Evolutionary conservation across 768 basidiomycete species (phyloP), one percentile per base, ranked within the genome.

Genomic region (Hirschioporus abietinus): DNA sequence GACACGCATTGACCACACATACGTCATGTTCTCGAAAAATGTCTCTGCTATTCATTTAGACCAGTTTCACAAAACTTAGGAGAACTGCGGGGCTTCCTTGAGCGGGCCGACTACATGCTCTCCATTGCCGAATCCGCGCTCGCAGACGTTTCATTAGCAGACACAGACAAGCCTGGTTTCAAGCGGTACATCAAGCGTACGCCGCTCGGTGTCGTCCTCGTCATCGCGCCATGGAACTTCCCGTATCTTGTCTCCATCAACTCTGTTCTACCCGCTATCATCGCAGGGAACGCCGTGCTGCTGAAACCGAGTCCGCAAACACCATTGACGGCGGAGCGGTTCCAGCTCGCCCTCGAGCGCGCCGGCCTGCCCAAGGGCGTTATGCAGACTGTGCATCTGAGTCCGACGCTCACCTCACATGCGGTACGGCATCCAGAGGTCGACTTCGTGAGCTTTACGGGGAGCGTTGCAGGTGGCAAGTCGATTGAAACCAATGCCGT

Each of bases 301-400:
- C 80, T 99, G 74, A 99, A 99, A 76, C 96, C 97, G 0, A 96
- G 95, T 1, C 97, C 97, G 0, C 97, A 99, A 74, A 98, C 96
- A 0, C 96, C 97, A 5, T 80, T 94, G 60, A 87, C 89, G 0
- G 95, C 91, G 2, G 94, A 97, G 74, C 86, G 92, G 4, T 85
- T 98, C 69, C 83, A 85, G 0, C 74, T 80, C 17, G 89, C 92
- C 0, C 83, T 95, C 35, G 77, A 77, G n/a, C 78, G 80, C 1
- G 95, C 94, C 0, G 94, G 95, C 12, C 85, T 97, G 0, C 95
- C 96, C 0, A 70, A 82, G 60, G 83, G 88, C 66, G 81, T 92
- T 61, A 79, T 94, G 26, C 88, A 92, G 74, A 88, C 93, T 24
- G 75, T 93, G 23, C 92, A 95, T 69, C 79, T 96, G 36, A 84